Evolutionary conservation across 1,284 basidiomycete genomes (phyloP).

Genomic region (Apiotrichum laibachii): DNA sequence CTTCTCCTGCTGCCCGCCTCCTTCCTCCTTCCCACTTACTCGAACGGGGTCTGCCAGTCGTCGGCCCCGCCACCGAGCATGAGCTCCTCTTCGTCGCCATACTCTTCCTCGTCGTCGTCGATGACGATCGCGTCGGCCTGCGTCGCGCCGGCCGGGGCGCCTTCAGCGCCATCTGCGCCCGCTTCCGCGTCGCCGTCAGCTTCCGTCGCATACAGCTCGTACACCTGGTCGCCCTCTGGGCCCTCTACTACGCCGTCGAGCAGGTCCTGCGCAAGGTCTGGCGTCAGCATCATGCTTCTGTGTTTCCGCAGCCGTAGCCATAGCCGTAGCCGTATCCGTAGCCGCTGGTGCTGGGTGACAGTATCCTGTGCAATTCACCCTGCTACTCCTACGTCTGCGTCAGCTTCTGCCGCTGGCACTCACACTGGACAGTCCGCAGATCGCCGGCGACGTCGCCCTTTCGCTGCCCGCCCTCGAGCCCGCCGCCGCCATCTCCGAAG

Average conservation of each 20-base stretch:
- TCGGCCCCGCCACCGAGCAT: slow-evolving; percentile 1
- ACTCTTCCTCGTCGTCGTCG: not conserved
- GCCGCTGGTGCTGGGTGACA: too few relatives aligned
- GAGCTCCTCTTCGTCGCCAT: slow-evolving; percentile 1
- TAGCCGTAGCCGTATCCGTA: too few relatives aligned
- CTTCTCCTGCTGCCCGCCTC: not conserved
- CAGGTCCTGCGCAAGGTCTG: slow-evolving; percentile 66
- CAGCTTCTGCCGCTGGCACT: slow-evolving; percentile 9
- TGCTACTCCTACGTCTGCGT: too few relatives aligned
- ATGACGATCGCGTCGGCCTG: too few relatives aligned
- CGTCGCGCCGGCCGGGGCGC: too few relatives aligned
- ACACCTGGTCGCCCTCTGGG: slow-evolving; percentile 64
- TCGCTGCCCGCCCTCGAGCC: not conserved
- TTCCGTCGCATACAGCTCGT: slow-evolving; percentile 59
- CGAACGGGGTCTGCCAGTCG: too few relatives aligned
- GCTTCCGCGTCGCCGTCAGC: not conserved
- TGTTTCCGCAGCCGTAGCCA: too few relatives aligned
- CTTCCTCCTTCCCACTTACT: too few relatives aligned
- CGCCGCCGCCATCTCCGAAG: not conserved
- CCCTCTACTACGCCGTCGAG: slow-evolving; percentile 71
- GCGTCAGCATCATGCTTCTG: not conserved
- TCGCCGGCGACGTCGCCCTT: not conserved
- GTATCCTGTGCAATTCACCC: too few relatives aligned
- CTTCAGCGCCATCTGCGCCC: not conserved
- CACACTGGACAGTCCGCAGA: slow-evolving; percentile 39